Evolutionary conservation across 371 early-diverging fungal species (phyloP), one percentile per base, ranked within the genome.

Genomic region (Mucor irregularis): DNA sequence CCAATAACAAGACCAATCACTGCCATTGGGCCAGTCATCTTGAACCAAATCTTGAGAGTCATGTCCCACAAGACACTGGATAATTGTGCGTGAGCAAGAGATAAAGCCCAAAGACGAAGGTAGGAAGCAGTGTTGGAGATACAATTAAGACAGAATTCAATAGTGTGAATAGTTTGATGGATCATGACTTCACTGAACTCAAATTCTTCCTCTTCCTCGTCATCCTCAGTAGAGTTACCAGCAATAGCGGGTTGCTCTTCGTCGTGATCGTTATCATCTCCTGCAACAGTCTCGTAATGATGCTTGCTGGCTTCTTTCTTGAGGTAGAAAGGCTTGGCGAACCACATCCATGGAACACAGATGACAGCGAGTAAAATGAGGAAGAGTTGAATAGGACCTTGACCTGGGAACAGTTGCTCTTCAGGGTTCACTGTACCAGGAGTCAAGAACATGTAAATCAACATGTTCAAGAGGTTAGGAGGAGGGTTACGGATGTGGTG

Each of bases 51-150:
- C 52, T 81, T 86, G 39, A 99, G 65, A 2, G 95, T 92, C 96
- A 99, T 98, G 21, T 88, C 84, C 96, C 97, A 99, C 45, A 99
- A 78, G 10, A 99, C 99, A 66, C 91, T 92, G 1, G 99, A 99
- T 37, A 99, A 80, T 79, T 99, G 98, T 25, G 99, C 96, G 71
- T 99, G 99, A 1, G 99, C 99, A 53, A 99, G 87, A 39, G 95
- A 95, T 61, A 99, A 83, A 29, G 99, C 99, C 99, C 99, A 99
- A 37, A 99, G 86, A 71, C 99, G 94, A 38, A 99, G 87, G 70
- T 99, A 99, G 14, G 97, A 97, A 5, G 99, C 98, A 6, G 99
- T 99, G 80, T 99, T 99, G 44, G 98, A 98, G 58, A 99, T 97
- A 47, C 96, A 93, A 53, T 92, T 91, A 54, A 99, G 87, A 64